Base-by-base conservation (phyloP, 352 stramenopile species). In the Aphanomyces euteiches region DNA sequence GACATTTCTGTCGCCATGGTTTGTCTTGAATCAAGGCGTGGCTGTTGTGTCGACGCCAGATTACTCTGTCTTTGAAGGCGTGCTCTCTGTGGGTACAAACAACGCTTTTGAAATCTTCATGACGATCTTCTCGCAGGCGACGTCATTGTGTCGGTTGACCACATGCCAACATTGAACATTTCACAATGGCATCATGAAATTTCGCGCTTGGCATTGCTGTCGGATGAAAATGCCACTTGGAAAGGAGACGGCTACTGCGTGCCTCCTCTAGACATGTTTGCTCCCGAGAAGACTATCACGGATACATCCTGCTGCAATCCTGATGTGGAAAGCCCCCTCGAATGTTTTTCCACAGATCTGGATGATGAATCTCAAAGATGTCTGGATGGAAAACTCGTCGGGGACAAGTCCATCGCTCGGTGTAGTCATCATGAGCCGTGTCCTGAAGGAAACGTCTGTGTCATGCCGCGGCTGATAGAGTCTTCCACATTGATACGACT, bases 381-480 rank as follows among this genome's bases (percentile, higher is more conserved):
- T 19, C 47, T 70, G 43, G 64, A 70, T 40, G 64, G 64, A 61
- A 70, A 70, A 19, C 47, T 34, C 3, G 64, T 70, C 39, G 64
- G 64, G 21, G 47, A 61, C 38, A 17, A 48, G 12, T 70, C 64
- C 36, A 61, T 38, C 13, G n/a, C 38, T 5, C 15, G 43, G 3
- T 70, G 64, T 15, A 21, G 19, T 13, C 10, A 5, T 6, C 38
- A 70, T 2, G 47, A 5, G 15, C 8, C 47, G 8, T 70, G 64
- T 45, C 10, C 43, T n/a, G 43, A 2, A 1, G 8, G 7, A 34
- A 21, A 12, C 7, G 4, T 43, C 4, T 70, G 64, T 34, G 64
- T 61, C 2, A 21, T 41, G 13, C 64, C 64, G 7, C 47, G 47
- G 3, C n/a, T 70, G 15, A n/a, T 63, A 38, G 53, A 54, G 17